Base-by-base conservation (phyloP, 805 yeast species). In the Sungouiella blattae region DNA sequence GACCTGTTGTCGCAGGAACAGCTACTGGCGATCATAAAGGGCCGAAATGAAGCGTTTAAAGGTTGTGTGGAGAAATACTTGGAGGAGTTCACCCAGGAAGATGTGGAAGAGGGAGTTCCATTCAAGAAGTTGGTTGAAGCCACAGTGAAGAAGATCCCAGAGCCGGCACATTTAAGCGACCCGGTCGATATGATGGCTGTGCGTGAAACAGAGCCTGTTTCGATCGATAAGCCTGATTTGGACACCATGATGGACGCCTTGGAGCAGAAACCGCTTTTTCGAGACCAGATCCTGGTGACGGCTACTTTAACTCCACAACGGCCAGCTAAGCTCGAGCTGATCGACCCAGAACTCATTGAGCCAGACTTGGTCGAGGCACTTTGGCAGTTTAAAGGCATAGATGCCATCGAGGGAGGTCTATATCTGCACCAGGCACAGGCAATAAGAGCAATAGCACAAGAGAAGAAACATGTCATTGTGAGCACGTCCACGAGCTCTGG, bases 401-500 rank as follows among this genome's bases (percentile, higher is more conserved):
- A 46, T 18, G 52, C 57, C 11, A 33, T 78, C 7, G 66, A 71
- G 1, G 53, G 63, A 5, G 58, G 58, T 1, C 72, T 91, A 23
- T 93, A 87, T 55, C 55, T 77, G 0, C 99, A 93, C 60, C 99
- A 93, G 55, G 77, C 84, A 1, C 73, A 75, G 33, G 97, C 96
- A 0, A 6, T 20, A 20, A 9, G 9, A 9, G 22, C 22, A 6
- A 20, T 20, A 20, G 9, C 22, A 20, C n/a, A n/a, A n/a, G 22
- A 6, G 8, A 20, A 9, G 9, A 20, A 20, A 9, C 22, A 20
- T 20, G 22, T 88, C 4, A 85, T 93, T 28, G 80, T 89, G 2
- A 81, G 95, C n/a, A 93, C 98, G 0, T 79, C 97, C 0, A 93
- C 99, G 0, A 87, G 97, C 0, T 88, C 97, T 0, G 99, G 99